Evolutionary conservation across 139 green algal species (phyloP), one percentile per base, ranked within the genome.

Genomic region (Zygnema cylindricum): DNA sequence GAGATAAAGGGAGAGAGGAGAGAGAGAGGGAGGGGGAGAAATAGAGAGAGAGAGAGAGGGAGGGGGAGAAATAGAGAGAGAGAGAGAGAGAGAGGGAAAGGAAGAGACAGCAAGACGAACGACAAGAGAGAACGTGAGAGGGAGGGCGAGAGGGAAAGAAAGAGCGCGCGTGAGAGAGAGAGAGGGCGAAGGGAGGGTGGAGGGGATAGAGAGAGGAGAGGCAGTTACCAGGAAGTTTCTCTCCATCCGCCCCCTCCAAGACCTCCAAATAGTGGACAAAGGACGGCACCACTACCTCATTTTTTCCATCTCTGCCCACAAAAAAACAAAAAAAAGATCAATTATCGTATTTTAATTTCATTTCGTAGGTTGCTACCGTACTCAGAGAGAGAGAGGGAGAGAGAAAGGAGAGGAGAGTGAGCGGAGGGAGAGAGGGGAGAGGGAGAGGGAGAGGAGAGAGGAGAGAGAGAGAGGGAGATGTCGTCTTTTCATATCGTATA

Each of bases 251-350:
- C 1, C 94, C 96, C 77, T 98, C 95, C 79, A 98, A 76, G 33
- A 96, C 96, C 91, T 99, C 97, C 39, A 98, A 79, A 87, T 98
- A 95, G 87, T 98, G 95, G 39, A 97, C 95, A 86, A 99, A 98
- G 0, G 94, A 93, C 0, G 97, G 96, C 33, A 99, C 97, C 25
- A 99, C 92, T 35, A 99, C 94, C 78, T 99, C 96, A 83, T 96
- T 97, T 30, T 94, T 93, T 0, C 95, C 96, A 87, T 99, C 97
- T 55, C 91, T 95, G 91, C 95, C n/a, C n/a, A n/a, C 96, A 35
- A 98, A 88, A 81, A 21, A n/a, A 30, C 30, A 30, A 73, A n/a
- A 30, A 25, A 73, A 73, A n/a, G n/a, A n/a, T n/a, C n/a, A n/a
- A n/a, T n/a, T n/a, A n/a, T n/a, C n/a, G n/a, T n/a, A n/a, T n/a